These are phyloP conservation scores for Boletus insuetus DNA, from an alignment of 768 basidiomycete genomes.

Conservation along the genomic window DNA sequence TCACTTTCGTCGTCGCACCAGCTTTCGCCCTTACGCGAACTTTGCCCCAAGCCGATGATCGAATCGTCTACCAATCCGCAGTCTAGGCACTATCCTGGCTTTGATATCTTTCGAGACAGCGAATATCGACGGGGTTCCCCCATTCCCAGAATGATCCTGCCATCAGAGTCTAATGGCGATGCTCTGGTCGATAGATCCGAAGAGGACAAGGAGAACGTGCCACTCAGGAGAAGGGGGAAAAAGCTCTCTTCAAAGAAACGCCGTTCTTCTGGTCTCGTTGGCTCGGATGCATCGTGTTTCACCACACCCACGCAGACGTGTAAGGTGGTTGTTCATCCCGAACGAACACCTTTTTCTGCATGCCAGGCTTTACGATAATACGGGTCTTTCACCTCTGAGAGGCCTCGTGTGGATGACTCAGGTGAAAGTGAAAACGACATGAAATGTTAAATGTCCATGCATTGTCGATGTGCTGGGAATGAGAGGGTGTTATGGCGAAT, in stretches of 20 bases:
- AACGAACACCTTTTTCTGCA: constrained; percentile 15
- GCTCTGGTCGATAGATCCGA: constrained; percentile 20
- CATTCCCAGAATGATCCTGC: not conserved
- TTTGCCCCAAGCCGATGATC: constrained; percentile 35
- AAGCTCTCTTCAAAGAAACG: constrained; percentile 36
- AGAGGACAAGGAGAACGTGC: constrained; percentile 60
- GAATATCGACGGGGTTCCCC: constrained; percentile 15
- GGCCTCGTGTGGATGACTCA: not conserved
- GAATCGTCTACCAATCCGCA: constrained; percentile 44
- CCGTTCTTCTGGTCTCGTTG: not conserved
- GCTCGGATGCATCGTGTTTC: constrained; percentile 1
- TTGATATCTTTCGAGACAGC: constrained; percentile 52
- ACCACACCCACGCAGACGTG: constrained; percentile 3
- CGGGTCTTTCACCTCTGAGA: not conserved
- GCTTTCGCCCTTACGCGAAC: constrained; percentile 14
- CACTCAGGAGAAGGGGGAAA: constrained; percentile 45
- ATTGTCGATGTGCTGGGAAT: constrained; percentile 2
- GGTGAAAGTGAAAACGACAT: not conserved
- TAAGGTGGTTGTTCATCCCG: constrained; percentile 5
- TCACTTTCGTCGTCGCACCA: constrained; percentile 12
- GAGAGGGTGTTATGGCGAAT: constrained; percentile 9
- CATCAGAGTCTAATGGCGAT: not conserved
- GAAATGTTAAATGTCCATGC: constrained; percentile 1
- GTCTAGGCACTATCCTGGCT: constrained; percentile 69
- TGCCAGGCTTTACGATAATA: constrained; percentile 21